Base-by-base conservation (phyloP, 2,329 filamentous ascomycete species). In the Hymenoscyphus repandus region DNA sequence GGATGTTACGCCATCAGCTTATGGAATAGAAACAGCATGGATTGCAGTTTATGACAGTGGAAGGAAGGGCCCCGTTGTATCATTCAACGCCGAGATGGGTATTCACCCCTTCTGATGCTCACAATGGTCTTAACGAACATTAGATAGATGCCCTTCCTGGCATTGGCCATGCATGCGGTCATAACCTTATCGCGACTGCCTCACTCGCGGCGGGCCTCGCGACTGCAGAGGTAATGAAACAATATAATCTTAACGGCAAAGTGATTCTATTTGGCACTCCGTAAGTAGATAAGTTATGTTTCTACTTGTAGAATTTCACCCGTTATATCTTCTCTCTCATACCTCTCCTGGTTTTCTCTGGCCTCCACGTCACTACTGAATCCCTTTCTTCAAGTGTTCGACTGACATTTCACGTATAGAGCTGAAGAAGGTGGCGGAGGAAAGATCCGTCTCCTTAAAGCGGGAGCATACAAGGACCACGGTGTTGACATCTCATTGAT, bases 11-110 rank as follows among this genome's bases (percentile, higher is more conserved):
- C 72, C 0, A 76, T 74, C 58, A 51, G 72, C 76, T 0, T 77
- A 76, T 56, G 76, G 73, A 1, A 53, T 80, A 0, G 66, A 70
- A 9, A 80, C 78, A 0, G 68, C 75, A 2, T 80, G 80, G 52
- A 71, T 72, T 41, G 72, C 69, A 17, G 65, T 70, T 11, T 63
- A 64, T 36, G 65, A 70, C 9, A 60, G 64, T 20, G 76, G 76
- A 43, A 41, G 12, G 38, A 20, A 17, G 2, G 71, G 72, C 3
- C 67, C 68, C 2, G 65, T 71, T 0, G 60, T 74, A 27, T 61
- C 69, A 7, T 67, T 70, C 52, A 72, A 71, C 51, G 70, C 68
- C 38, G 72, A 76, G 27, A 41, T 41, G 38, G 38, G 57, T 75
- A 75, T 49, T 6, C 3, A 11, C 18, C 18, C 38, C 13, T 41